Percentiles rank a stretch among this genome's conserved stretches.
Conservation (phyloP, 495 filamentous ascomycete species). For the Clohesyomyces aquaticus region DNA sequence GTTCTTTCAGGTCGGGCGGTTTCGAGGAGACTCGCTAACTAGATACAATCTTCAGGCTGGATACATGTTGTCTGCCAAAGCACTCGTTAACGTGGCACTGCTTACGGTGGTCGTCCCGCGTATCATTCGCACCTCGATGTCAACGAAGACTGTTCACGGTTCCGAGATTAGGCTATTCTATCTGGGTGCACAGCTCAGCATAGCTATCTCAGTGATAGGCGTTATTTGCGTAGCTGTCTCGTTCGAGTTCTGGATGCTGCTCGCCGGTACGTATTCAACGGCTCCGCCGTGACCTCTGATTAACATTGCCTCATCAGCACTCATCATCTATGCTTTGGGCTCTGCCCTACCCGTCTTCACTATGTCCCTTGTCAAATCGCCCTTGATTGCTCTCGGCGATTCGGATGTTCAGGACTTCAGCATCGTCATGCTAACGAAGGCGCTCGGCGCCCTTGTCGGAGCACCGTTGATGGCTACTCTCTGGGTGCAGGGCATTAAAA, state of each 20-base stretch:
- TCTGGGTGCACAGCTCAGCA: slow-evolving; percentile 30
- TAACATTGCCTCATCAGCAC: slow-evolving; percentile 10
- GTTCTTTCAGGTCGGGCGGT: not conserved
- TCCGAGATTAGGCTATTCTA: slow-evolving; percentile 35
- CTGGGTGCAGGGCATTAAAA: slow-evolving; percentile 36
- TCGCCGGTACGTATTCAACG: slow-evolving; percentile 16
- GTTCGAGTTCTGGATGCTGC: slow-evolving; percentile 36
- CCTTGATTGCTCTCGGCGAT: slow-evolving; percentile 29
- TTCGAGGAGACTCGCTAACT: not conserved
- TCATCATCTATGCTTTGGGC: slow-evolving; percentile 38
- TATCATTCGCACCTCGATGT: slow-evolving; percentile 29
- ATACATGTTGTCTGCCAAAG: slow-evolving; percentile 39
- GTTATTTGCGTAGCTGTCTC: slow-evolving; percentile 35
- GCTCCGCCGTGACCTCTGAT: not conserved
- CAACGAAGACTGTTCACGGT: slow-evolving; percentile 23
- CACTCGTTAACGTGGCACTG: slow-evolving; percentile 30
- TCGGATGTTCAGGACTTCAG: slow-evolving; percentile 39
- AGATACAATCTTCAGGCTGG: slow-evolving; percentile 28
- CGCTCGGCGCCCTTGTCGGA: slow-evolving; percentile 34
- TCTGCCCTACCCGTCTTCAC: slow-evolving; percentile 41
- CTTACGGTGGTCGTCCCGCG: slow-evolving; percentile 36
- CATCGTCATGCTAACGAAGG: slow-evolving; percentile 37
- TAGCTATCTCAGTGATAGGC: slow-evolving; percentile 32
- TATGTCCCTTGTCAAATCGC: slow-evolving; percentile 38
- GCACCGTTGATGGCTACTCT: slow-evolving; percentile 39